Evolutionary conservation across 768 basidiomycete species (phyloP).

Genomic region (Xerocomus brunneocitrinus): DNA sequence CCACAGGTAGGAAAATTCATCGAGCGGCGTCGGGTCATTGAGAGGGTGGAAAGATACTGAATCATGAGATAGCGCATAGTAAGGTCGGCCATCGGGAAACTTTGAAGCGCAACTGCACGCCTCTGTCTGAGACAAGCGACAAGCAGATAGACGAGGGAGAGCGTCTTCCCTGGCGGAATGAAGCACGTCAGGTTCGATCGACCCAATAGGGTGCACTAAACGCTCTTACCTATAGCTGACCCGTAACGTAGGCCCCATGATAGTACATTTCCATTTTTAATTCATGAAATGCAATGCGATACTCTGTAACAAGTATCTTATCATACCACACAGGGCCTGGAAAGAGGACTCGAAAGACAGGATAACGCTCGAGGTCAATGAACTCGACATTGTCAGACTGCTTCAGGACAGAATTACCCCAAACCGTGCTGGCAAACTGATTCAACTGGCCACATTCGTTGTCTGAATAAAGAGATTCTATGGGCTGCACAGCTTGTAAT

Average conservation of each 20-base stretch:
- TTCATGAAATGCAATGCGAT: neutral
- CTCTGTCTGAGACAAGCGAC: no score
- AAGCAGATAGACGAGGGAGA: no score
- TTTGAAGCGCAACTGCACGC: constrained; percentile 1
- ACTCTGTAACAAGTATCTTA: constrained; percentile 1
- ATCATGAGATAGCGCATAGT: neutral
- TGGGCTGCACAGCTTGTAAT: no score
- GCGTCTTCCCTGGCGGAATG: no score
- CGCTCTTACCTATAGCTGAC: no score
- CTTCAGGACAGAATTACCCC: neutral
- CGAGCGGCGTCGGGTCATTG: neutral
- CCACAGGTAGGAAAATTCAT: neutral
- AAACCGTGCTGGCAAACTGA: neutral
- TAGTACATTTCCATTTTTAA: neutral
- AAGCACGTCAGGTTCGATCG: no score
- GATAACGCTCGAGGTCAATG: neutral
- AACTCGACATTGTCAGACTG: neutral
- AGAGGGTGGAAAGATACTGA: neutral
- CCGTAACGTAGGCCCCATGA: no score
- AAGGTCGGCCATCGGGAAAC: neutral
- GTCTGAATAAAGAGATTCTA: no score
- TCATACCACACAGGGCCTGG: neutral
- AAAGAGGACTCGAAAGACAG: neutral
- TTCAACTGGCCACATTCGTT: neutral
- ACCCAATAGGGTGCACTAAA: neutral